phyloP scores from a whole-genome alignment of 495 filamentous ascomycete genomes.

The Aspergillus sclerotiicarbonarius region DNA sequence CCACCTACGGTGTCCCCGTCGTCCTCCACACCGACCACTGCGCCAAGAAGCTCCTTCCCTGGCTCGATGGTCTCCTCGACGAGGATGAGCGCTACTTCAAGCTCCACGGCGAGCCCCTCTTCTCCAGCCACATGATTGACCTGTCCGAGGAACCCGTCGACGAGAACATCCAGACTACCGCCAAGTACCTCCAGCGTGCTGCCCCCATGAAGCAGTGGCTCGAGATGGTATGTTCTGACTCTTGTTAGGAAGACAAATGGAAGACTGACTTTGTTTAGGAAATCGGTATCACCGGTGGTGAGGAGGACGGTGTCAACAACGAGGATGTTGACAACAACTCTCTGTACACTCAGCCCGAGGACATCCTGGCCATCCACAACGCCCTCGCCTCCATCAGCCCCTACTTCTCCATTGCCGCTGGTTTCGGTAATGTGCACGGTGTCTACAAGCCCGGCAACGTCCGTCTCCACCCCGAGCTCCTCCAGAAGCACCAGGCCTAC shows the following conservation, averaged over 20 bases:
- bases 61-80: constrained; percentile 95
- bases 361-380: constrained; percentile 86
- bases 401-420: constrained; percentile 97
- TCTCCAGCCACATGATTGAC: constrained; percentile 97
- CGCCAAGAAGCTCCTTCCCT: constrained; percentile 90
- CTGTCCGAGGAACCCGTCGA: constrained; percentile 84
- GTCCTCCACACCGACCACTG: constrained; percentile 92
- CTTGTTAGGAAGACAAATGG: background rate
- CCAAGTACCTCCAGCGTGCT: constrained; percentile 84
- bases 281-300: constrained; percentile 92
- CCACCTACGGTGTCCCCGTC: constrained; percentile 85
- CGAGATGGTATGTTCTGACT: constrained; percentile 73
- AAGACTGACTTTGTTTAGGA: constrained; percentile 47
- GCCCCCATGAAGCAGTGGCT: constrained; percentile 98
- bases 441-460: constrained; percentile 99
- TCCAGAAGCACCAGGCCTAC: constrained; percentile 89
- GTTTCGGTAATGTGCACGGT: constrained; percentile 98
- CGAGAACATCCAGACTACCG: constrained; percentile 87
- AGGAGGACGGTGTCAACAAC: constrained; percentile 82
- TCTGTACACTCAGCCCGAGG: constrained; percentile 96
- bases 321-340: constrained; percentile 86
- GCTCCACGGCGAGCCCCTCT: constrained; percentile 86
- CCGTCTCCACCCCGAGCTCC: constrained; percentile 87
- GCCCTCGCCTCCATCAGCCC: constrained; percentile 76
- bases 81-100: constrained; percentile 93